Conservation (phyloP, 345 rosid species). For the Eucalyptus polybractea region DNA sequence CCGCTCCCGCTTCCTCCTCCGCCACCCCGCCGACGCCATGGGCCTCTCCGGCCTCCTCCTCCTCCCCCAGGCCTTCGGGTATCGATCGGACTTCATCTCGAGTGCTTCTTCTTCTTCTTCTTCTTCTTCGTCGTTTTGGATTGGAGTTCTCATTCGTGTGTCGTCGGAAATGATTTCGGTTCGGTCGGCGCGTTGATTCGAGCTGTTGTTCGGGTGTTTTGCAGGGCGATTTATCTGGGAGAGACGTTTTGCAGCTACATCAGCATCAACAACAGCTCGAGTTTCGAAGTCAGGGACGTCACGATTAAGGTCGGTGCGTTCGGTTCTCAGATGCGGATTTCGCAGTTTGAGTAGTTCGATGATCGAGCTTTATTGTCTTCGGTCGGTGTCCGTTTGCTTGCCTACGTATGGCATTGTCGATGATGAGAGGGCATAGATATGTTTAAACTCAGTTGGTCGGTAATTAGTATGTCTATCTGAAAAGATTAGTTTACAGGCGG, state of each 20-base stretch:
- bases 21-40: constrained; percentile 61
- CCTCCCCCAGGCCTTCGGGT: constrained; percentile 96
- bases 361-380: not conserved
- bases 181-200: not conserved
- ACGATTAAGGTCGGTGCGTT: constrained; percentile 43
- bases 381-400: not conserved
- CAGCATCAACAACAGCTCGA: constrained; percentile 86
- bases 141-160: not conserved
- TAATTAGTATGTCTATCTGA: not conserved
- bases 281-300: constrained; percentile 72
- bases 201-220: not conserved
- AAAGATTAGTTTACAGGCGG: constrained; percentile 47
- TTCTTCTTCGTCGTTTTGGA: not conserved
- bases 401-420: not conserved
- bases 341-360: not conserved
- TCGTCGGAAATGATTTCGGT: not conserved
- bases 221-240: constrained; percentile 88
- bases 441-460: not conserved
- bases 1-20: constrained; percentile 57
- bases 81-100: not conserved
- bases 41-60: constrained; percentile 94
- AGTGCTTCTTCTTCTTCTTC: not conserved
- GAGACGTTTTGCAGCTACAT: constrained; percentile 92
- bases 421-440: not conserved
- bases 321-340: not conserved